Evolutionary conservation across 441 rosid genomes (phyloP), one percentile per base, ranked within the genome.

Genomic region (Populus tomentosa): DNA sequence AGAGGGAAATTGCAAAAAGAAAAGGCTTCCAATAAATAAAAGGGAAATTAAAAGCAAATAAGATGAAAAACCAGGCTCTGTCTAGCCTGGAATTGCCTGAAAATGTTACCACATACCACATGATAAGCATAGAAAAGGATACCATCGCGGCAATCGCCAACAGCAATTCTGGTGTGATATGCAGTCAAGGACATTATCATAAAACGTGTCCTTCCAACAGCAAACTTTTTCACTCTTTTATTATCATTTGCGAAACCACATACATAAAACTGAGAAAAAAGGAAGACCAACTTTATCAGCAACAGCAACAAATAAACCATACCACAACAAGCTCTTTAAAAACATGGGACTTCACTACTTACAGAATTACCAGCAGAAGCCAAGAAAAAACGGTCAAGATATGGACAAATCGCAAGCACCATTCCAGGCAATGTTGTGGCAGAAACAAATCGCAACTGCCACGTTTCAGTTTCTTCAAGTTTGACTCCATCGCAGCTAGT

Each of bases 111-210:
- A 72, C 89, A 72, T 78, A 96, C 99, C 98, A 91, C 99, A 9
- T 89, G 88, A 86, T 89, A 96, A 53, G 96, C 84, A 81, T 90
- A 96, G 77, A 96, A 96, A 77, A 94, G 91, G 82, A 96, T 88
- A 78, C 99, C 99, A 80, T 96, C 99, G 71, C 99, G 98, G 84
- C 98, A 96, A 85, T 96, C 97, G 71, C 99, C 98, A 81, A 96
- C 98, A 21, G 89, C 98, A 80, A 96, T 96, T 85, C 99, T 90
- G 77, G 93, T 90, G 76, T 82, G 85, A 85, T 91, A 82, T 53
- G 98, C 84, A 21, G 96, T 89, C 86, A 96, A 88, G 61, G 92
- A 89, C 63, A 83, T 89, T 79, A 96, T 88, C 89, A 91, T 91
- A 82, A 92, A 96, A 72, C 99, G 98, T 50, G 98, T 92, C 90